Percentiles rank a stretch among this genome's conserved stretches.
Conservation (phyloP, 2,329 filamentous ascomycete species). For the Phyllosticta citribraziliensis region DNA sequence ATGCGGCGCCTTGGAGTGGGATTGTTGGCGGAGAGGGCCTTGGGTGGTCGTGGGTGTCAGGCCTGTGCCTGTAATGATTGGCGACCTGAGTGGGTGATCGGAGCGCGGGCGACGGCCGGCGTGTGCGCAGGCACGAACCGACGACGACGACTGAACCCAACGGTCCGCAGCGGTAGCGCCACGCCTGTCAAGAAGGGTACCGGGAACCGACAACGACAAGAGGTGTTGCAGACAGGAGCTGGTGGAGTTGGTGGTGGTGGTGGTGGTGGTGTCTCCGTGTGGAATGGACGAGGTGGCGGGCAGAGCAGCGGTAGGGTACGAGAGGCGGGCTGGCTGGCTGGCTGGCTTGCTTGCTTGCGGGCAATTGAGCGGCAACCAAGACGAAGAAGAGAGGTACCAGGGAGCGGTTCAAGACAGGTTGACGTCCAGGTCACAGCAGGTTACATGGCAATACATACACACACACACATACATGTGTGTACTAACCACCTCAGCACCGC, state of each 20-base stretch:
- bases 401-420: not conserved
- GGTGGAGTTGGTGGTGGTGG: too few relatives aligned
- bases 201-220: too few relatives aligned
- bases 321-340: not conserved
- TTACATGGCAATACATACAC: too few relatives aligned
- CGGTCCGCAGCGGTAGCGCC: not conserved
- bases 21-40: conserved; percentile 7
- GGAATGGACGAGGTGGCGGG: not conserved
- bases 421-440: too few relatives aligned
- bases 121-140: not conserved
- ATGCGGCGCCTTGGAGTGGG: conserved; percentile 17
- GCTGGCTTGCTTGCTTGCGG: too few relatives aligned
- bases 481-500: too few relatives aligned
- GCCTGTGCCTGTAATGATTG: conserved; percentile 6
- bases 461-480: too few relatives aligned
- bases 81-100: not conserved
- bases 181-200: not conserved
- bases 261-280: not conserved
- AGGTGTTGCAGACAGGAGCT: not conserved
- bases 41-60: not conserved
- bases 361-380: too few relatives aligned
- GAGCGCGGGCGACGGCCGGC: not conserved
- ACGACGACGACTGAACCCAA: not conserved
- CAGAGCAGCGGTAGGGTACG: not conserved
- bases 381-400: not conserved